Percentiles rank a stretch among this genome's conserved stretches.
phyloP scores from a whole-genome alignment of 768 basidiomycete species.

The Lactifluus piperatus region DNA sequence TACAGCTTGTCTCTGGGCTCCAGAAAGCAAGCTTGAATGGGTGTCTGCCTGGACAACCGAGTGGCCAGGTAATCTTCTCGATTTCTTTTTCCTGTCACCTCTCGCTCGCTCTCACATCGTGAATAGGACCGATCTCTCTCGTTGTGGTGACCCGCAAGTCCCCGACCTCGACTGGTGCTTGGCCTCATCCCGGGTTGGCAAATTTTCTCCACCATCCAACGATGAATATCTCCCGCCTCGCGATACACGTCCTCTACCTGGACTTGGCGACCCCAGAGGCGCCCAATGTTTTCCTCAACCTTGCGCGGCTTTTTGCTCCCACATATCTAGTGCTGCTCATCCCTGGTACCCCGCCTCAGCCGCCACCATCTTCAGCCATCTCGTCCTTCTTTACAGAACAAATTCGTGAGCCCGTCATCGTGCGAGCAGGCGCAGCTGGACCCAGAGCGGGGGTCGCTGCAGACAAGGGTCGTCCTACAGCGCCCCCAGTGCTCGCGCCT shows the following conservation, averaged over 20 bases:
- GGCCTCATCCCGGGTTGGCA: neutral
- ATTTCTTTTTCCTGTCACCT: neutral
- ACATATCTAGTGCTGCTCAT: slow-evolving; percentile 43
- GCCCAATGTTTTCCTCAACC: slow-evolving; percentile 50
- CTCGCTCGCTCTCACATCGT: neutral
- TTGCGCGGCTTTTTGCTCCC: slow-evolving; percentile 51
- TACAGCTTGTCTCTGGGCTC: slow-evolving; percentile 45
- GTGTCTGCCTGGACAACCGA: slow-evolving; percentile 30
- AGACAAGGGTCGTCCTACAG: slow-evolving; percentile 32
- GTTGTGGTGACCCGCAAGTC: slow-evolving; percentile 6
- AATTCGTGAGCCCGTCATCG: slow-evolving; percentile 22
- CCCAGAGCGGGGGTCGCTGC: slow-evolving; percentile 23
- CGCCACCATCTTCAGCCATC: slow-evolving; percentile 10
- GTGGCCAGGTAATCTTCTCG: slow-evolving; percentile 36
- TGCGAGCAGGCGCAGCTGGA: neutral
- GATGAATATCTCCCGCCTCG: slow-evolving; percentile 24
- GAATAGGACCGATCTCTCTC: slow-evolving; percentile 15
- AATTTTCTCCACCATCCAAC: slow-evolving; percentile 1
- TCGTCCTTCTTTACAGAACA: neutral
- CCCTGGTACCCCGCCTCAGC: slow-evolving; percentile 37
- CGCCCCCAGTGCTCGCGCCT: slow-evolving; percentile 32
- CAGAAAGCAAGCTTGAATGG: slow-evolving; percentile 29
- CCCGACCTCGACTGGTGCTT: neutral
- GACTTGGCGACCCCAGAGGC: slow-evolving; percentile 29
- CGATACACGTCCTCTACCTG: slow-evolving; percentile 41